phyloP scores from a whole-genome alignment of 2,329 filamentous ascomycete genomes.

The Knoxdaviesia proteae region DNA sequence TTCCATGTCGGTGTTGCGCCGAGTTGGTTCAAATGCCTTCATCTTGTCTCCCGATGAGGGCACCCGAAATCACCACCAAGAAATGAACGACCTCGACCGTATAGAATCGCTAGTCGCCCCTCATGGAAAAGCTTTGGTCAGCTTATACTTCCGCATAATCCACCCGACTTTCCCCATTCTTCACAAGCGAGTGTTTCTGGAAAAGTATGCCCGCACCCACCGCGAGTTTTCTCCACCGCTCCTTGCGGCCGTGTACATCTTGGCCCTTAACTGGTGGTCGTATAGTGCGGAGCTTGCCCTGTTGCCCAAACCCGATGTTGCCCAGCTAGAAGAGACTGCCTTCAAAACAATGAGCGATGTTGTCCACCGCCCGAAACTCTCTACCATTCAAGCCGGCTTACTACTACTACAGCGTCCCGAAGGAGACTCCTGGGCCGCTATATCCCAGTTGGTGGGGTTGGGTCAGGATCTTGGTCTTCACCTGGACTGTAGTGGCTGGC shows the following conservation, averaged over 20 bases:
- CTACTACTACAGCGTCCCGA: conserved; percentile 17
- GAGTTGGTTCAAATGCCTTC: too few species aligned
- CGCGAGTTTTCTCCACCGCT: conserved; percentile 28
- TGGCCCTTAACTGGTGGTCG: conserved; percentile 28
- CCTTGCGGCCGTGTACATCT: conserved; percentile 28
- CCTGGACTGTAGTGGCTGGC: conserved; percentile 31
- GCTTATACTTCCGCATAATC: conserved; percentile 35
- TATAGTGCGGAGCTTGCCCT: conserved; percentile 23
- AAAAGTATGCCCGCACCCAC: conserved; percentile 28
- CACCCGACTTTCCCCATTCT: conserved; percentile 30
- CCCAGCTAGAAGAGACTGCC: conserved; percentile 13
- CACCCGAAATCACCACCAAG: not conserved
- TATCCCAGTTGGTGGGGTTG: conserved; percentile 21
- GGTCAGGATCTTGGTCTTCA: conserved; percentile 27
- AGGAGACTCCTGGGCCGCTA: conserved; percentile 15
- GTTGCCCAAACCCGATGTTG: conserved; percentile 16
- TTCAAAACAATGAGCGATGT: conserved; percentile 14
- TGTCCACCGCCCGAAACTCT: conserved; percentile 18
- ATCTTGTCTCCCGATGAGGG: too few species aligned
- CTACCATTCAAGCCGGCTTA: conserved; percentile 22
- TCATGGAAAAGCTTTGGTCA: conserved; percentile 34
- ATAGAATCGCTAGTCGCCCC: conserved; percentile 34
- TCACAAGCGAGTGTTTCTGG: conserved; percentile 30
- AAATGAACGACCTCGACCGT: conserved; percentile 14
- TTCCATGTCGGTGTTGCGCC: too few species aligned